Base-by-base conservation (phyloP, 2,329 filamentous ascomycete genomes). In the Penicillium sp. region DNA sequence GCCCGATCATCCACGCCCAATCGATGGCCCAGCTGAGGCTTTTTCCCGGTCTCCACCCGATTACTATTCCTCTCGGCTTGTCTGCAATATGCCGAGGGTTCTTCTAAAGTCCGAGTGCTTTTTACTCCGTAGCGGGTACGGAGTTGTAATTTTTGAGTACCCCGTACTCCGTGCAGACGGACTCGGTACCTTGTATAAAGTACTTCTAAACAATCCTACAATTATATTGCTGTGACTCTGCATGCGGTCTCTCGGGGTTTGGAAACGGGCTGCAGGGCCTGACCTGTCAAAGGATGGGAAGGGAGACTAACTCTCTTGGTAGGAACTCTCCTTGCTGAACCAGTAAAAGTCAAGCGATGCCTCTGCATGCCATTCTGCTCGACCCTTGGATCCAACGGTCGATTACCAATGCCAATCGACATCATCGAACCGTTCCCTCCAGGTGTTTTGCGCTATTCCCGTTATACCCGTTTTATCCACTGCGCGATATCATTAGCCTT, bases 21-120 rank as follows among this genome's bases (percentile, higher is more conserved):
- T 42, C 13, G 13, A 2, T 9, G 31, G 2, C 18, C 18, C 18
- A 16, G 11, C 32, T 34, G 31, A 36, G 36, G 39, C 39, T 49
- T 38, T 53, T 39, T 16, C 11, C 29, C 44, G 24, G 46, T 40
- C 46, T 40, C 52, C 52, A 54, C 52, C 16, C 11, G 18, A 49
- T 49, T 32, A 11, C 27, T 36, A 14, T 34, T 36, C 32, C 22
- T 39, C 32, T 39, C 51, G 31, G 27, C 27, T 22, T 32, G 11
- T 24, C 40, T 34, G 32, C 24, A 22, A 43, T 29, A 24, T 21
- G 18, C 46, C 34, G 46, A 39, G 34, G 18, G 24, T 27, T 27
- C n/a, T 34, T 38, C 8, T 34, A n/a, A n/a, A 36, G 34, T 36
- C 34, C 34, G 24, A 27, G 8, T 18, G 24, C 8, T 8, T 27